phyloP scores from a whole-genome alignment of 75 land plant species.

The Pinus albicaulis region DNA sequence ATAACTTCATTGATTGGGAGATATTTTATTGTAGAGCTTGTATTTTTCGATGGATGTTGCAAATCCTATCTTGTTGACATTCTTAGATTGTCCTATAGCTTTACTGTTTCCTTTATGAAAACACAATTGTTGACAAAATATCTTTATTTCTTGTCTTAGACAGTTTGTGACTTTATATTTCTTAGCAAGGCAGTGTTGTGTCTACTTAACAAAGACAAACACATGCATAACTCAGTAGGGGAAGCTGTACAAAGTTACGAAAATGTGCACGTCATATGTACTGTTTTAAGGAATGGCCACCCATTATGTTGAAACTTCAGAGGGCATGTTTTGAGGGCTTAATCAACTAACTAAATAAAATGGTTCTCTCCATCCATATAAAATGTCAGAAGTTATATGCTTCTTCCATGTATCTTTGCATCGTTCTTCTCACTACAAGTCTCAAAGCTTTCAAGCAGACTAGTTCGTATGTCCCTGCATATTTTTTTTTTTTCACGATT shows the following conservation, averaged over 20 bases:
- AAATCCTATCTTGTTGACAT: not conserved
- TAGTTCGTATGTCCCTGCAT: too few species aligned
- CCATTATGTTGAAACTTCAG: too few species aligned
- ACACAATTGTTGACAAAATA: not conserved
- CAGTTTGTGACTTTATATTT: not conserved
- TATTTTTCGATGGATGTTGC: not conserved
- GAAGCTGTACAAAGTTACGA: not conserved
- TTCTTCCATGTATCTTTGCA: too few species aligned
- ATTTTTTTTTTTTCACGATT: too few species aligned
- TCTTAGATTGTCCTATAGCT: not conserved
- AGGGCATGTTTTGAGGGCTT: too few species aligned
- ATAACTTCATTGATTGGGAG: not conserved
- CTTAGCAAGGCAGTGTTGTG: not conserved
- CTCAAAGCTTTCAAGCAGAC: too few species aligned
- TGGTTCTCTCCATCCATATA: not conserved
- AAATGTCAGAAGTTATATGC: not conserved
- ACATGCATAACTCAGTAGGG: not conserved
- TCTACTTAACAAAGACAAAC: not conserved
- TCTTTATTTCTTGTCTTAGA: not conserved
- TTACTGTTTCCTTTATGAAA: not conserved
- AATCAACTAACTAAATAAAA: too few species aligned
- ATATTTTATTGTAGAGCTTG: not conserved
- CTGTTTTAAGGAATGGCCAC: not conserved
- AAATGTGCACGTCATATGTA: not conserved
- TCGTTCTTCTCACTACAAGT: too few species aligned